Percentiles rank a stretch among this genome's conserved stretches.
These are phyloP conservation scores for Capsicum baccatum DNA, from an alignment of 257 asterid genomes.

Conservation along the genomic window DNA sequence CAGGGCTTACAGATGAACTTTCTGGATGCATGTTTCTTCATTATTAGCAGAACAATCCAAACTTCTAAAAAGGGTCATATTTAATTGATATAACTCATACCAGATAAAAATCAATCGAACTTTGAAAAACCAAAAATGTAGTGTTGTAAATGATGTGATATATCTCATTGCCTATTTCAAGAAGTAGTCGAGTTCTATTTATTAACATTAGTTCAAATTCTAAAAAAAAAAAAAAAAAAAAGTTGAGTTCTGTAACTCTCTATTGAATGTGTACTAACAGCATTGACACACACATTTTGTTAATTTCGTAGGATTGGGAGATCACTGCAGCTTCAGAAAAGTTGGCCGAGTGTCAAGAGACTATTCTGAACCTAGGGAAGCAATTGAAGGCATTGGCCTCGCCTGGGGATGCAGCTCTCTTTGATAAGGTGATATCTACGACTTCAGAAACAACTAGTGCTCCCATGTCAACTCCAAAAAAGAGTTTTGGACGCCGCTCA, in stretches of 20 bases:
- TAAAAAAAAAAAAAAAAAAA: no score
- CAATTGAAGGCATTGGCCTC: constrained; percentile 86
- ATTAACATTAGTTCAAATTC: no score
- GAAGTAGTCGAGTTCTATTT: neutral
- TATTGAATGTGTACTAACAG: neutral
- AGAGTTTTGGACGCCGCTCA: constrained; percentile 48
- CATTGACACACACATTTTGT: neutral
- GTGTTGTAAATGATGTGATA: constrained; percentile 10
- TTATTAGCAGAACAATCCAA: neutral
- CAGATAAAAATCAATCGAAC: neutral
- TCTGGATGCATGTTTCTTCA: constrained; percentile 23
- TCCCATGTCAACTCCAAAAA: constrained; percentile 48
- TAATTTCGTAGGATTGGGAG: constrained; percentile 68
- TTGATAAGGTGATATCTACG: constrained; percentile 52
- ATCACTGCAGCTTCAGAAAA: constrained; percentile 80
- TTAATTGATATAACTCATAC: constrained; percentile 4
- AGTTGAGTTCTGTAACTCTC: neutral
- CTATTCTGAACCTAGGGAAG: constrained; percentile 80
- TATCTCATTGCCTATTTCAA: constrained; percentile 13
- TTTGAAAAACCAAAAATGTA: neutral
- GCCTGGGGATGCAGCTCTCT: constrained; percentile 57
- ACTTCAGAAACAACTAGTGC: constrained; percentile 42
- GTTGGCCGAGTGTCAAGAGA: constrained; percentile 91
- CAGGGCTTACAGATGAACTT: neutral
- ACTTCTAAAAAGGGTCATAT: neutral